These are phyloP conservation scores for Pichia scutulata DNA, from an alignment of 805 yeast genomes.

Conservation along the genomic window DNA sequence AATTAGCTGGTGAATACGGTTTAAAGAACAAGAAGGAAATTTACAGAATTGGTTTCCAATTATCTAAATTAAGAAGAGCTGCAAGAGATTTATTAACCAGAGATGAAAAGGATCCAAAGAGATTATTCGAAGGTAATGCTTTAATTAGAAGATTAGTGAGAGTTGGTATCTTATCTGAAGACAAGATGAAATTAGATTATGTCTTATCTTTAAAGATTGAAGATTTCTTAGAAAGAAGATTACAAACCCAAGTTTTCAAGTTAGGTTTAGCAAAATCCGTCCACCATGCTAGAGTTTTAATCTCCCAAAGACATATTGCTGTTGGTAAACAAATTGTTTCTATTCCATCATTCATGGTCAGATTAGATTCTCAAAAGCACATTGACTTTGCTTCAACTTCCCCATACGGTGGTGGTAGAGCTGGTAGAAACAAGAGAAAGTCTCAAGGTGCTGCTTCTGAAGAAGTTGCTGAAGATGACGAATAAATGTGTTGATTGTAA, in stretches of 20 bases:
- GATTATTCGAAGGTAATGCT: constrained; percentile 99
- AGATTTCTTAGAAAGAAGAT: constrained; percentile 99
- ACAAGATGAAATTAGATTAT: constrained; percentile 99
- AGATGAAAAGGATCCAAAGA: constrained; percentile 99
- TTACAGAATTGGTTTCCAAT: constrained; percentile 99
- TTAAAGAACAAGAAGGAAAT: constrained; percentile 99
- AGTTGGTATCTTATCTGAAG: constrained; percentile 98
- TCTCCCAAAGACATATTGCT: constrained; percentile 98
- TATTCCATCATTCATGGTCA: constrained; percentile 98
- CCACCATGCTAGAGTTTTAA: constrained; percentile 99
- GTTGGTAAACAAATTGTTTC: constrained; percentile 99
- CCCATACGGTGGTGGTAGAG: constrained; percentile 99
- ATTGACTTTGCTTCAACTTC: constrained; percentile 98
- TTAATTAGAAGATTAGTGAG: constrained; percentile 99
- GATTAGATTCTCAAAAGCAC: constrained; percentile 99
- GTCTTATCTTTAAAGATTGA: constrained; percentile 96
- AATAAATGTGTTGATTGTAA: constrained; percentile 37
- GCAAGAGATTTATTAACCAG: constrained; percentile 99
- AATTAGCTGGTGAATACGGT: constrained; percentile 99
- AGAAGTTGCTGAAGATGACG: constrained; percentile 55
- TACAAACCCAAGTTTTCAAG: constrained; percentile 99
- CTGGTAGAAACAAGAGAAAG: constrained; percentile 99
- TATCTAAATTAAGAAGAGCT: constrained; percentile 99
- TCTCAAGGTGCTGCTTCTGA: constrained; percentile 61
- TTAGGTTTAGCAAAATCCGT: constrained; percentile 98